A percentile compares a stretch with the other conserved stretches of the same genome.
phyloP scores from a whole-genome alignment of 495 filamentous ascomycete genomes.

The Penicillium crystallinum region DNA sequence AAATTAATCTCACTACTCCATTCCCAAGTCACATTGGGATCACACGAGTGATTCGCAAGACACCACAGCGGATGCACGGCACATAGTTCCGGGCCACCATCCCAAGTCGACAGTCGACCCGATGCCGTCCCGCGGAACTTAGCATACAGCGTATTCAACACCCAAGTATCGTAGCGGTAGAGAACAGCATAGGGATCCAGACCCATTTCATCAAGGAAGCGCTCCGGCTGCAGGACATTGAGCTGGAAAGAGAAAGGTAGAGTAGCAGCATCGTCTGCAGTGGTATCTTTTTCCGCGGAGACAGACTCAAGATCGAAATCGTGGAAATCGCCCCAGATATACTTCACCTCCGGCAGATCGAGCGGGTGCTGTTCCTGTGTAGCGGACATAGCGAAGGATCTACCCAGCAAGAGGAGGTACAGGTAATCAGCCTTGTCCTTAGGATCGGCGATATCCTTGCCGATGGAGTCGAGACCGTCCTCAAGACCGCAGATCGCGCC shows the following conservation, averaged over 20 bases:
- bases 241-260: conserved; percentile 86
- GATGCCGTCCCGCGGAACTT: conserved; percentile 93
- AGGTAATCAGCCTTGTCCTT: conserved; percentile 68
- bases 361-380: conserved; percentile 81
- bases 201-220: conserved; percentile 87
- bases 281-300: background rate
- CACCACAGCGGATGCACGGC: conserved; percentile 74
- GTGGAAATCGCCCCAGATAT: conserved; percentile 87
- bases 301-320: conserved; percentile 20
- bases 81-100: conserved; percentile 72
- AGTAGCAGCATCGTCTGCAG: conserved; percentile 14
- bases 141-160: conserved; percentile 84
- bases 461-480: conserved; percentile 71
- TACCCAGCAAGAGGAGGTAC: conserved; percentile 72
- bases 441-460: conserved; percentile 65
- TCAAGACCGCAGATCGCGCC: conserved; percentile 73
- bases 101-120: conserved; percentile 64
- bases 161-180: conserved; percentile 74
- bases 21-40: conserved; percentile 91
- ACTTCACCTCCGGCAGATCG: conserved; percentile 77
- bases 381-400: conserved; percentile 77
- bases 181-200: conserved; percentile 72
- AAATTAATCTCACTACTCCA: conserved; percentile 85
- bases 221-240: conserved; percentile 76
- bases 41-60: conserved; percentile 87